phyloP scores from a whole-genome alignment of 1,284 basidiomycete genomes.

The Cryptococcus floricola region DNA sequence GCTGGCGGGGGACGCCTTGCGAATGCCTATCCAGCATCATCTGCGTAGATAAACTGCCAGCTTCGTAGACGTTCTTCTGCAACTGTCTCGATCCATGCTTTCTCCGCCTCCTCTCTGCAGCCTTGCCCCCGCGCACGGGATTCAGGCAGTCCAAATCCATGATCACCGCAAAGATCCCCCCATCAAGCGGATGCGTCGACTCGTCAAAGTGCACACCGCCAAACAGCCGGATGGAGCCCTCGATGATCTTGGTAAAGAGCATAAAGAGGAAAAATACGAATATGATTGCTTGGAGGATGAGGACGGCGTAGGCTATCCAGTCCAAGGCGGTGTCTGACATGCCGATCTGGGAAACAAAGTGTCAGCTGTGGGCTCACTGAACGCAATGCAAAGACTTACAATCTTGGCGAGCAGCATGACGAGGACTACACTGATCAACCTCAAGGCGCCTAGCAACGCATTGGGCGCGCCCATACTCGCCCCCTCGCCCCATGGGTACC shows the following conservation, averaged over 20 bases:
- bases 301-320: constrained; percentile 90
- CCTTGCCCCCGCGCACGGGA: constrained; percentile 66
- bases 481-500: constrained; percentile 94
- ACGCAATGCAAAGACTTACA: constrained; percentile 55
- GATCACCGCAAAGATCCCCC: constrained; percentile 73
- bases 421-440: constrained; percentile 84
- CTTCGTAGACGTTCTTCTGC: constrained; percentile 41
- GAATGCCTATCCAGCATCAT: constrained; percentile 50
- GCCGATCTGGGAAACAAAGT: constrained; percentile 59
- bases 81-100: constrained; percentile 42
- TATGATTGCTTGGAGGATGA: constrained; percentile 79
- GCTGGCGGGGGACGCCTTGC: constrained; percentile 27
- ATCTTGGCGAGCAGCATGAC: constrained; percentile 81
- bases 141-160: constrained; percentile 55
- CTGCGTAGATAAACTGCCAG: constrained; percentile 44
- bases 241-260: constrained; percentile 76
- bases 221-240: constrained; percentile 73
- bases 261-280: constrained; percentile 76
- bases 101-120: constrained; percentile 54
- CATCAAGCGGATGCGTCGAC: constrained; percentile 71
- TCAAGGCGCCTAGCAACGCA: constrained; percentile 82
- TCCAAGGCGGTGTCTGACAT: constrained; percentile 70
- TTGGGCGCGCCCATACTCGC: constrained; percentile 92
- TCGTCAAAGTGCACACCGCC: constrained; percentile 80
- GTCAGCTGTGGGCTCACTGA: constrained; percentile 19